Conservation (phyloP, 2,329 filamentous ascomycete genomes). For the Tolypocladium endophyticum region DNA sequence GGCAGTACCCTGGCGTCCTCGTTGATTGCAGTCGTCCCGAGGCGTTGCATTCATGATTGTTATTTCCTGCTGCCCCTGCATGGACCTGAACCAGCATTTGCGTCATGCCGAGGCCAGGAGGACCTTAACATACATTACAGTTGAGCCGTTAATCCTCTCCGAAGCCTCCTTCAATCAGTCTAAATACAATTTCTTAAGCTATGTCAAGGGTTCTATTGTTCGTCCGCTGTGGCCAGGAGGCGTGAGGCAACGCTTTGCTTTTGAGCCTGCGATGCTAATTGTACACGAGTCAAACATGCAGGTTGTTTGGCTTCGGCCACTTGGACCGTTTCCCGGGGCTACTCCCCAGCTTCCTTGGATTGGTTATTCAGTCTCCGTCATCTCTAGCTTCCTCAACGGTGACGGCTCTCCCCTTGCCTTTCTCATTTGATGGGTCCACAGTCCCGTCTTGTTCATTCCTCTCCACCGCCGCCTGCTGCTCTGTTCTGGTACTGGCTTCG, state of each 20-base stretch:
- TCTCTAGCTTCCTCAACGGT: conserved; percentile 35
- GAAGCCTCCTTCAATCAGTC: no score
- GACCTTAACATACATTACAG: not conserved
- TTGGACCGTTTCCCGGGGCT: not conserved
- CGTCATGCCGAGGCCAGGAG: not conserved
- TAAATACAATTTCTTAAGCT: not conserved
- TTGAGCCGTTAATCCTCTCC: not conserved
- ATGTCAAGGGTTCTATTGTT: not conserved
- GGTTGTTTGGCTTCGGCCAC: not conserved
- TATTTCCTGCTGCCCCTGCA: not conserved
- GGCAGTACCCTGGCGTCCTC: not conserved
- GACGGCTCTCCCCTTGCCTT: conserved; percentile 34
- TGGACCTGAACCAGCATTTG: not conserved
- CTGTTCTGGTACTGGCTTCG: not conserved
- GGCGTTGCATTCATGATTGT: not conserved
- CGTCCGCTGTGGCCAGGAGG: not conserved
- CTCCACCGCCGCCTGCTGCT: not conserved
- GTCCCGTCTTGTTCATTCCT: not conserved
- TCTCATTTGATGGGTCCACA: conserved; percentile 9
- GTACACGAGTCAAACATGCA: not conserved
- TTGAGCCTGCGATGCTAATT: not conserved
- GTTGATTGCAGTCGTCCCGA: not conserved
- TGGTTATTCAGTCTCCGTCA: conserved; percentile 13
- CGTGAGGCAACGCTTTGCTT: not conserved
- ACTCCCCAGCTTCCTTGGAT: not conserved